phyloP scores from a whole-genome alignment of 2,329 filamentous ascomycete species.

The Neobulgaria alba region DNA sequence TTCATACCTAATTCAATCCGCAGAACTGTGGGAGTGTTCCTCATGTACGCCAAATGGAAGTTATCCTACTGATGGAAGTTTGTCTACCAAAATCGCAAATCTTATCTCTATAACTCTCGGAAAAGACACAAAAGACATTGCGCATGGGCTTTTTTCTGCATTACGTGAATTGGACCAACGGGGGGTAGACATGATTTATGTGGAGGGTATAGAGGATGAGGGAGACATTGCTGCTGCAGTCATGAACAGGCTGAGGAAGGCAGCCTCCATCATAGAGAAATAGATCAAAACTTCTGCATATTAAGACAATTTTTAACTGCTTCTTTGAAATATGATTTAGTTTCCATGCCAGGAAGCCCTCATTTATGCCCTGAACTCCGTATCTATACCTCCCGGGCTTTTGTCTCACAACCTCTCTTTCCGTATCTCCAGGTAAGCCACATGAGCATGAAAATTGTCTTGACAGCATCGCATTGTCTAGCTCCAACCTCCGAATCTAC shows the following conservation, averaged over 20 bases:
- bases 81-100: conserved; percentile 11
- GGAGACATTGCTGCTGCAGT: conserved; percentile 79
- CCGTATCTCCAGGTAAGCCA: too few species aligned
- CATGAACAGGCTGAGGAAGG: conserved; percentile 77
- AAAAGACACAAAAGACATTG: conserved; percentile 61
- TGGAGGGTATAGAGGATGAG: conserved; percentile 77
- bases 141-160: conserved; percentile 79
- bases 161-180: conserved; percentile 75
- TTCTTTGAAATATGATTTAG: conserved; percentile 1
- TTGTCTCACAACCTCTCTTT: too few species aligned
- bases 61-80: not conserved
- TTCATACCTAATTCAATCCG: conserved; percentile 10
- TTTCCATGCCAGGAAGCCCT: conserved; percentile 6
- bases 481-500: too few species aligned
- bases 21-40: too few species aligned
- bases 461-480: too few species aligned
- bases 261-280: conserved; percentile 43
- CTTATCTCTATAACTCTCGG: conserved; percentile 65
- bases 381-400: conserved; percentile 8
- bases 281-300: conserved; percentile 2
- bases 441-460: too few species aligned
- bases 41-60: too few species aligned
- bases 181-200: conserved; percentile 74
- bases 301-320: not conserved
- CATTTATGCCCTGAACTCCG: conserved; percentile 13